Evolutionary conservation across 2,329 filamentous ascomycete species (phyloP).

Genomic region (Epichloe coenophiala): DNA sequence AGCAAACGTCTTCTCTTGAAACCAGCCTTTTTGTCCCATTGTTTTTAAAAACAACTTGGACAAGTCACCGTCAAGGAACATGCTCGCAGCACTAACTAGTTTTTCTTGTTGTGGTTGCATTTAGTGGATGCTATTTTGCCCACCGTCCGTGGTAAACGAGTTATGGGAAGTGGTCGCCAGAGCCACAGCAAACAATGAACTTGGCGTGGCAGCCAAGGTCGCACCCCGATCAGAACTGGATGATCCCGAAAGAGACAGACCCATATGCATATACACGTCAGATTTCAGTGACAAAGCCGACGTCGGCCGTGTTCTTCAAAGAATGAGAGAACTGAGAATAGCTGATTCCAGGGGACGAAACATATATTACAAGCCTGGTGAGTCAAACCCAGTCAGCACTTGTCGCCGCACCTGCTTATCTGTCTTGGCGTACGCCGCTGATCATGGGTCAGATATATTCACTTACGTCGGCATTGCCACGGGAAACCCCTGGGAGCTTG

Average conservation of each 20-base stretch:
- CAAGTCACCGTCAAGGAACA: neutral
- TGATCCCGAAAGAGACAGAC: slow-evolving; percentile 29
- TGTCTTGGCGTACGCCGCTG: neutral
- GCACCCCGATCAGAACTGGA: slow-evolving; percentile 35
- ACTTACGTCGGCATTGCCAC: slow-evolving; percentile 50
- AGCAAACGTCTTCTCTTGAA: neutral
- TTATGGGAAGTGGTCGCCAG: slow-evolving; percentile 54
- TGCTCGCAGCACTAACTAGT: neutral
- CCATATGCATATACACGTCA: slow-evolving; percentile 68
- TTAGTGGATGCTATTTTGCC: slow-evolving; percentile 64
- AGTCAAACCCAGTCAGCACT: slow-evolving; percentile 14
- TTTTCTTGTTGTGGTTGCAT: neutral
- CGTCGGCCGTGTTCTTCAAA: slow-evolving; percentile 51
- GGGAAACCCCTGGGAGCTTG: slow-evolving; percentile 50
- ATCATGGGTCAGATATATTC: slow-evolving; percentile 40
- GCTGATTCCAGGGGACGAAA: slow-evolving; percentile 30
- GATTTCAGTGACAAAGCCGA: slow-evolving; percentile 60
- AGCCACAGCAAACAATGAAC: slow-evolving; percentile 52
- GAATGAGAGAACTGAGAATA: slow-evolving; percentile 48
- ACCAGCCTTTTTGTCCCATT: neutral
- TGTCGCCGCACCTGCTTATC: neutral
- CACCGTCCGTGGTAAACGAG: slow-evolving; percentile 38
- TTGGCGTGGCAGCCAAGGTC: slow-evolving; percentile 64
- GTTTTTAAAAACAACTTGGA: neutral
- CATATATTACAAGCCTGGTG: slow-evolving; percentile 70